Percentiles rank a stretch among this genome's conserved stretches.
Evolutionary conservation across 257 asterid genomes (phyloP).

Genomic region (Euphrasia confusa): DNA sequence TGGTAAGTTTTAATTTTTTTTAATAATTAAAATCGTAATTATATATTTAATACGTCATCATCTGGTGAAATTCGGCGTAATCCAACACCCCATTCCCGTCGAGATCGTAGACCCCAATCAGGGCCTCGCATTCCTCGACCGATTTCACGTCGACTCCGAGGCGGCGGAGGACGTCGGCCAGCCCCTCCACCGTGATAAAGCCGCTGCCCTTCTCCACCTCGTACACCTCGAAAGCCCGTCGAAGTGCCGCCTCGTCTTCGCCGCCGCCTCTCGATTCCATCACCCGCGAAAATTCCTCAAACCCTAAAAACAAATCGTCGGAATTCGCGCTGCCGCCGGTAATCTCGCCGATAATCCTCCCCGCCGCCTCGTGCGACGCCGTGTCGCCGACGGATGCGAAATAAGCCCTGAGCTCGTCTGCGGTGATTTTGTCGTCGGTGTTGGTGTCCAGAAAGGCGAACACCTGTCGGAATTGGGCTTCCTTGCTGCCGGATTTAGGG

Average conservation of each 20-base stretch:
- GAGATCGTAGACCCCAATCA: slow-evolving; percentile 48
- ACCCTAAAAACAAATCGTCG: slow-evolving; percentile 27
- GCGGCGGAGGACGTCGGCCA: slow-evolving; percentile 36
- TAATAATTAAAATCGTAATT: too few species aligned
- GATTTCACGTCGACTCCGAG: slow-evolving; percentile 40
- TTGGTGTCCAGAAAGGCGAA: slow-evolving; percentile 36
- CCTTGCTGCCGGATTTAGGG: slow-evolving; percentile 23
- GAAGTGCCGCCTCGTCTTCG: slow-evolving; percentile 25
- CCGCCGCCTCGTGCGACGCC: slow-evolving; percentile 36
- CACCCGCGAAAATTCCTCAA: slow-evolving; percentile 31
- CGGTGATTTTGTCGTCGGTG: slow-evolving; percentile 44
- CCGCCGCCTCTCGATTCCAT: slow-evolving; percentile 29
- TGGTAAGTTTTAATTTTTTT: too few species aligned
- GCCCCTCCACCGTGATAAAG: slow-evolving; percentile 45
- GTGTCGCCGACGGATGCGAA: slow-evolving; percentile 41
- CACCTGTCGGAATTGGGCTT: slow-evolving; percentile 33
- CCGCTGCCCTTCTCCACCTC: slow-evolving; percentile 56
- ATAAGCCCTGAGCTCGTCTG: slow-evolving; percentile 34
- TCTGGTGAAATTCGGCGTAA: slow-evolving; percentile 40
- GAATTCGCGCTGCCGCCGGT: slow-evolving; percentile 26
- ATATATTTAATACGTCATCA: slow-evolving; percentile 32
- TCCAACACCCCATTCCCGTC: slow-evolving; percentile 61
- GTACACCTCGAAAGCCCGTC: slow-evolving; percentile 50
- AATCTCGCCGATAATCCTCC: slow-evolving; percentile 33
- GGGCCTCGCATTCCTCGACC: slow-evolving; percentile 38